Evolutionary conservation across 306 rosid genomes (phyloP), one percentile per base, ranked within the genome.

Genomic region (Malus fusca): DNA sequence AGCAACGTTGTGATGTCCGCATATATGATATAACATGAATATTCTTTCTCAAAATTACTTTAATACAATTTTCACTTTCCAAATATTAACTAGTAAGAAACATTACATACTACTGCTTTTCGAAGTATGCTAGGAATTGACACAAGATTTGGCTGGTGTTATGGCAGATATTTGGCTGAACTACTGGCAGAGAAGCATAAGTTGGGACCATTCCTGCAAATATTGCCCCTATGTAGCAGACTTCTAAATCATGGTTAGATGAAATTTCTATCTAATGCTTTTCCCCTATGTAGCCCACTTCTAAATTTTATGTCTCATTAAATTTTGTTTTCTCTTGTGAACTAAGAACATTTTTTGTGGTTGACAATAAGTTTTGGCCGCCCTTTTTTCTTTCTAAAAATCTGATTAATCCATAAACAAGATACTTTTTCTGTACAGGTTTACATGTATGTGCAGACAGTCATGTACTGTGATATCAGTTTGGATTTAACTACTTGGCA

Each of bases 191-290:
- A 93, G 79, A 86, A 88, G 83, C 91, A 93, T 67, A 93, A 93
- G 80, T 80, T 93, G 84, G 95, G 84, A 35, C 98, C 98, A 4
- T 93, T 93, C 77, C 33, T 90, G 66, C 98, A 93, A 82, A 88
- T 93, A 77, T 79, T 93, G 37, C 98, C 98, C 17, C 82, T 68
- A 66, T 89, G 91, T 80, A 86, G 87, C 82, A 87, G 90, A 68
- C 98, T 93, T 66, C 71, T 93, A 48, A 87, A 84, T 83, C 98
- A 93, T 77, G 97, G 97, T 92, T 69, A 51, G 55, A 70, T 68
- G 53, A 42, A 52, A 11, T 21, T 31, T 87, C 43, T 64, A 64
- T 64, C 43, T 31, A 31, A 18, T 61, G 25, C 15, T 80, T 81
- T 87, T 26, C 93, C 91, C 22, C 82, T 74, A 64, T 88, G 91